Evolutionary conservation across 495 filamentous ascomycete species (phyloP).

Genomic region (Lentithecium fluviatile): DNA sequence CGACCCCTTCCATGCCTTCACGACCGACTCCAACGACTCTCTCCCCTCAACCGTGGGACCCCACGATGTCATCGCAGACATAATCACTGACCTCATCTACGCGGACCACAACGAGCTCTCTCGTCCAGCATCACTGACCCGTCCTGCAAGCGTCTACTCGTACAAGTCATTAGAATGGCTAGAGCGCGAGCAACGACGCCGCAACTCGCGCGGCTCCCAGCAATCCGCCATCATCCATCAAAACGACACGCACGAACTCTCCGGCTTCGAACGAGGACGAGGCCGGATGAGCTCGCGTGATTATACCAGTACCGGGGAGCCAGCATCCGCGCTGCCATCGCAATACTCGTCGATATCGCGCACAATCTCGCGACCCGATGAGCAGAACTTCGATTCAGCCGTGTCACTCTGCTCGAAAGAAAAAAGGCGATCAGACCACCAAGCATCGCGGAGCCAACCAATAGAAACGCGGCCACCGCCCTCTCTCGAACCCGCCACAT

Average conservation of each 20-base stretch:
- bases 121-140: not conserved
- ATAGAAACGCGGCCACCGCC: not conserved
- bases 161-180: not conserved
- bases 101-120: not conserved
- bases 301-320: no score
- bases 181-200: no score
- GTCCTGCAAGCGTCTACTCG: not conserved
- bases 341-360: not conserved
- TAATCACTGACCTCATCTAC: not conserved
- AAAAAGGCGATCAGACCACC: not conserved
- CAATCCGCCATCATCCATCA: no score
- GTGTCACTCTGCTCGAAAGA: not conserved
- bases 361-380: not conserved
- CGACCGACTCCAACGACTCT: not conserved
- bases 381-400: not conserved
- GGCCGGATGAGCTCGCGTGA: no score
- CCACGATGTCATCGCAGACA: slow-evolving; percentile 2
- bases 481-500: not conserved
- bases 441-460: not conserved
- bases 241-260: no score
- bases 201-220: no score
- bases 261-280: no score
- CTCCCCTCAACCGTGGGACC: not conserved
- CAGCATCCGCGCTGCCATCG: not conserved
- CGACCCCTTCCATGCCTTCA: not conserved